Percentiles rank a stretch among this genome's conserved stretches.
Evolutionary conservation across 805 yeast species (phyloP).

Genomic region (Lipomyces anomalus): DNA sequence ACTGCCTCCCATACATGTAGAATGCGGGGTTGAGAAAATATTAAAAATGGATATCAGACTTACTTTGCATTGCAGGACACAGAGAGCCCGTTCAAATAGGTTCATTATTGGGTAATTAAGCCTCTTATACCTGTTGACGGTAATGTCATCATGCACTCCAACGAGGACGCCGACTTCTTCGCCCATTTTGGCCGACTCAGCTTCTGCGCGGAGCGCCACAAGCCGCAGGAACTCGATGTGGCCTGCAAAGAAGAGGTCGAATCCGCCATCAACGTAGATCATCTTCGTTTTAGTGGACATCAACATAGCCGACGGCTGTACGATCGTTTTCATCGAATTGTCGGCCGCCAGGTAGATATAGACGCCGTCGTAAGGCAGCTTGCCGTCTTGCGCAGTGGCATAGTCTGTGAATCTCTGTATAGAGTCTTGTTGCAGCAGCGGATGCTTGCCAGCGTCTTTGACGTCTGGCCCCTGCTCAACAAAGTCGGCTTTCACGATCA

Average conservation of each 20-base stretch:
- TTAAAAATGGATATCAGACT: too few relatives aligned
- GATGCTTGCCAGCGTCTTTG: too few relatives aligned
- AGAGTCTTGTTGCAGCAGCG: constrained; percentile 36
- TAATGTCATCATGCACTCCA: constrained; percentile 59
- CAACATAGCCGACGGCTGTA: constrained; percentile 16
- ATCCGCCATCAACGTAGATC: constrained; percentile 72
- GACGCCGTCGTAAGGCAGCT: constrained; percentile 53
- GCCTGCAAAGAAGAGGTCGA: constrained; percentile 90
- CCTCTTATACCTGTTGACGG: constrained; percentile 53
- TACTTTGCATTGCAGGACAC: constrained; percentile 85
- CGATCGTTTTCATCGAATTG: constrained; percentile 25
- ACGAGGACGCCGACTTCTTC: constrained; percentile 44
- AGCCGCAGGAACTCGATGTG: constrained; percentile 68
- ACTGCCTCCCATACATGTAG: too few relatives aligned
- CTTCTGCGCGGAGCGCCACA: constrained; percentile 39
- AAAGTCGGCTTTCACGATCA: constrained; percentile 28
- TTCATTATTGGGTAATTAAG: constrained; percentile 80
- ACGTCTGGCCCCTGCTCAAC: too few relatives aligned
- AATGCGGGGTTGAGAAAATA: too few relatives aligned
- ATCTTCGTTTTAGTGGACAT: constrained; percentile 23
- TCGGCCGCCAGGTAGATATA: constrained; percentile 37
- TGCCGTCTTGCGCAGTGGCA: constrained; percentile 61
- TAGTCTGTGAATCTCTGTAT: constrained; percentile 46
- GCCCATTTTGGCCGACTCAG: constrained; percentile 33
- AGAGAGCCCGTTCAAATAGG: constrained; percentile 72